These are phyloP conservation scores for Salvia miltiorrhiza DNA, from an alignment of 257 asterid species.

Conservation along the genomic window DNA sequence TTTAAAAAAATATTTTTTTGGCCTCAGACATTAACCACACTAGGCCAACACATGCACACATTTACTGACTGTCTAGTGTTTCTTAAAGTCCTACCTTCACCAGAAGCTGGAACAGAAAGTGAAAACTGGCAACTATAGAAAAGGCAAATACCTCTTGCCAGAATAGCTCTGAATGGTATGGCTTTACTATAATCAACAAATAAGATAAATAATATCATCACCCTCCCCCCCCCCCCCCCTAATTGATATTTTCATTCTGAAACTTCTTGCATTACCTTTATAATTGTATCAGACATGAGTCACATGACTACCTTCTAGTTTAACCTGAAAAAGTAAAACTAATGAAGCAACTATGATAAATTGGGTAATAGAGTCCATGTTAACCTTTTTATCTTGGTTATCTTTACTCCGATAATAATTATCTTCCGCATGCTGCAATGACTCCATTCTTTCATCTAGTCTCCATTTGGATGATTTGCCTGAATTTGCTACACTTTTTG, in stretches of 20 bases:
- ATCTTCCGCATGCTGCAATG: conserved; percentile 81
- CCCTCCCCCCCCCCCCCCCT: too few species aligned
- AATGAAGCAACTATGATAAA: conserved; percentile 10
- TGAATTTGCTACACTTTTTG: conserved; percentile 38
- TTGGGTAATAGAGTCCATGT: neutral
- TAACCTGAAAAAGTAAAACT: neutral
- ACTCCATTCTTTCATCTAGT: conserved; percentile 54
- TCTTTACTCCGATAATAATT: conserved; percentile 51
- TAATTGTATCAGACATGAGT: conserved; percentile 1
- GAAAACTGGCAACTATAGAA: neutral
- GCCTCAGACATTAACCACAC: too few species aligned
- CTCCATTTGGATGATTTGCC: conserved; percentile 39
- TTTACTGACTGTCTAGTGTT: neutral
- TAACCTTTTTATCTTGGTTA: conserved; percentile 55
- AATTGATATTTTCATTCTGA: neutral
- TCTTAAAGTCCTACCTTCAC: neutral
- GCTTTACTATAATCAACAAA: neutral
- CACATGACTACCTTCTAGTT: neutral
- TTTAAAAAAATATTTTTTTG: too few species aligned
- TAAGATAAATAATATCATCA: neutral
- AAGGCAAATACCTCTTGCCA: neutral
- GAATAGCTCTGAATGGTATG: neutral
- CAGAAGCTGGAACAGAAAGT: neutral
- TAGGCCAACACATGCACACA: too few species aligned
- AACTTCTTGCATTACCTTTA: neutral